phyloP scores from a whole-genome alignment of 2,329 filamentous ascomycete genomes.

The Microdochium bolleyi region DNA sequence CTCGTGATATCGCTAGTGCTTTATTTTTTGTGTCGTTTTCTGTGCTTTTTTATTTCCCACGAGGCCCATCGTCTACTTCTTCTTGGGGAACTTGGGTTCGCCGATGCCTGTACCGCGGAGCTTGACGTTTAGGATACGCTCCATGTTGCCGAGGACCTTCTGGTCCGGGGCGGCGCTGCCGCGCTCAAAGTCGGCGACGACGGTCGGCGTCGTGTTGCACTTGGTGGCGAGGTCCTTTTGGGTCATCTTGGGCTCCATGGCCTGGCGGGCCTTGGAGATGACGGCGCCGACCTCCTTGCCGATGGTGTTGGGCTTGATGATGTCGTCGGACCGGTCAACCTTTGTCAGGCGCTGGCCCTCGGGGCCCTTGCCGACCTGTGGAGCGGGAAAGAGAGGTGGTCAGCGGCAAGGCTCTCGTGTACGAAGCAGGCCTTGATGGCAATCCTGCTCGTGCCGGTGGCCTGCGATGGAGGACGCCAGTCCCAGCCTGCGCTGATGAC shows the following conservation, averaged over 20 bases:
- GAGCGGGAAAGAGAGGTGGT: conserved; percentile 1
- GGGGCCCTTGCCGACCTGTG: conserved; percentile 42
- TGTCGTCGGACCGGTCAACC: conserved; percentile 94
- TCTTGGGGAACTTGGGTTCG: conserved; percentile 61
- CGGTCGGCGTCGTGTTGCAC: conserved; percentile 75
- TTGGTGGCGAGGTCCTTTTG: conserved; percentile 82
- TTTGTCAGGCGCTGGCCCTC: conserved; percentile 97
- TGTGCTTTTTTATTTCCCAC: not conserved
- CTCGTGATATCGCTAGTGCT: not conserved
- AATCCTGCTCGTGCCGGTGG: no score
- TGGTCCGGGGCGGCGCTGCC: conserved; percentile 69
- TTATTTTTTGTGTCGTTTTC: not conserved
- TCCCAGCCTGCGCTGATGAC: no score
- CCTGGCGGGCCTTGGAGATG: conserved; percentile 71
- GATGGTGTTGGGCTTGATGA: conserved; percentile 92
- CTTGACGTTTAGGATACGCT: conserved; percentile 81
- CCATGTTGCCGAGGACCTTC: conserved; percentile 70
- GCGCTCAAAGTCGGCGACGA: conserved; percentile 81
- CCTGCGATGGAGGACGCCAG: no score
- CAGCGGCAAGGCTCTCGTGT: conserved; percentile 4
- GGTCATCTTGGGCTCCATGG: conserved; percentile 89
- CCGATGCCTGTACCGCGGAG: conserved; percentile 82
- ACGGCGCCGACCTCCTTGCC: conserved; percentile 73
- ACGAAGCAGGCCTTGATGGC: not conserved
- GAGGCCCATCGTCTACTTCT: conserved; percentile 32